Conservation (phyloP, 2,329 filamentous ascomycete genomes). For the Pyricularia pennisetigena region DNA sequence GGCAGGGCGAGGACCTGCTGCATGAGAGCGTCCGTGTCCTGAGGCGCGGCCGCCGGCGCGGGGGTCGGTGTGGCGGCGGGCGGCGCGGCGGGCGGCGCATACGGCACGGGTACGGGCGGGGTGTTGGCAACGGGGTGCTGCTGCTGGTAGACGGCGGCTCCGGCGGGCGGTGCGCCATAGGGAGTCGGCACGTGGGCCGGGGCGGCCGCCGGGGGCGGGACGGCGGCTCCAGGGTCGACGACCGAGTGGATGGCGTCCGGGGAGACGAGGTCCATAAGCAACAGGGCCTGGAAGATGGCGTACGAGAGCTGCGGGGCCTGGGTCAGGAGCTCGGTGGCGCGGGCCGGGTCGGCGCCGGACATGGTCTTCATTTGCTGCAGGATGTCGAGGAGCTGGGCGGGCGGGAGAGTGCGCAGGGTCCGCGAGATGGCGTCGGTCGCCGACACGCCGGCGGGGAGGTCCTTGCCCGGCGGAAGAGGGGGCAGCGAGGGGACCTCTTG, state of each 20-base stretch:
- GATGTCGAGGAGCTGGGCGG: constrained; percentile 84
- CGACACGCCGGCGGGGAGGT: constrained; percentile 72
- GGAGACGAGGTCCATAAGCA: constrained; percentile 88
- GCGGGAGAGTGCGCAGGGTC: constrained; percentile 77
- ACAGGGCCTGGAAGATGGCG: constrained; percentile 86
- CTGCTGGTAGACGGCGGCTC: constrained; percentile 17
- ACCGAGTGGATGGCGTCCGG: constrained; percentile 74
- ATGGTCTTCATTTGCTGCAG: constrained; percentile 90
- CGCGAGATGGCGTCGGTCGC: constrained; percentile 87
- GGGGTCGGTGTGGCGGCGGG: constrained; percentile 20
- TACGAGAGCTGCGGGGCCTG: constrained; percentile 90
- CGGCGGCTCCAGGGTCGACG: constrained; percentile 49
- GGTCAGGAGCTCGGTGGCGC: constrained; percentile 76
- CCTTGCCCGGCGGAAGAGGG: constrained; percentile 73
- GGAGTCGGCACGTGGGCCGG: not conserved
- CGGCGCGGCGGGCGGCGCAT: constrained; percentile 22
- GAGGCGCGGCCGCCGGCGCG: constrained; percentile 22
- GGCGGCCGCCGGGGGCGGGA: constrained; percentile 17
- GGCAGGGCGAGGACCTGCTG: constrained; percentile 74
- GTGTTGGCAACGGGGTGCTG: constrained; percentile 21
- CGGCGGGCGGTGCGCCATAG: constrained; percentile 9
- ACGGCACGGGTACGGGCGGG: constrained; percentile 26
- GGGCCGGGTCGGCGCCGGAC: constrained; percentile 69
- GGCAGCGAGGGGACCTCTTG: constrained; percentile 43
- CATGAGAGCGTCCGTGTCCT: constrained; percentile 57